These are phyloP conservation scores for Saturnispora zaruensis DNA, from an alignment of 805 yeast species.

Conservation along the genomic window DNA sequence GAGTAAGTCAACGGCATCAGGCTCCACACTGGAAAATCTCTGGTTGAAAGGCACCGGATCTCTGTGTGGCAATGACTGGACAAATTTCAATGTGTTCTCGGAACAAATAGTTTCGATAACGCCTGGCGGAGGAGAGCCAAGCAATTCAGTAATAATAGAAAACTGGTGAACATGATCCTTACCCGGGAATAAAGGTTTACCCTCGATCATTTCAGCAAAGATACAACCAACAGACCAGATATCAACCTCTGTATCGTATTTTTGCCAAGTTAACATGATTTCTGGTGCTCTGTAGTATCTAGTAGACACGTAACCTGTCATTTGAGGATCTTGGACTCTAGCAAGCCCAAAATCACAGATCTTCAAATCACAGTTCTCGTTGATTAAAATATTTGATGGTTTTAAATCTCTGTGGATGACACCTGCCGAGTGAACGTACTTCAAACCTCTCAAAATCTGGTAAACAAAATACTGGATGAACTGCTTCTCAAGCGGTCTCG, in stretches of 20 bases:
- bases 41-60: conserved; percentile 85
- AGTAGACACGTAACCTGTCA: conserved; percentile 79
- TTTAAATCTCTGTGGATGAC: conserved; percentile 85
- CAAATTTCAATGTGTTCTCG: conserved; percentile 90
- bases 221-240: conserved; percentile 80
- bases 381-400: conserved; percentile 64
- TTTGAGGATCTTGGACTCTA: conserved; percentile 40
- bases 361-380: conserved; percentile 64
- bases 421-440: conserved; percentile 92
- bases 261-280: conserved; percentile 65
- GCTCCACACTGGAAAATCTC: conserved; percentile 70
- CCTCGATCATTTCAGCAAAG: conserved; percentile 56
- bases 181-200: conserved; percentile 67
- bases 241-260: conserved; percentile 70
- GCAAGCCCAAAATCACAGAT: conserved; percentile 80
- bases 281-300: conserved; percentile 84
- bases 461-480: conserved; percentile 94
- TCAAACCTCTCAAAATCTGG: conserved; percentile 89
- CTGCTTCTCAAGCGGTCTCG: conserved; percentile 91
- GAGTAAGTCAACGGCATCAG: conserved; percentile 80
- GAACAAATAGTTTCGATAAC: conserved; percentile 94
- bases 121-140: conserved; percentile 91
- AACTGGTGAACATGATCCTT: conserved; percentile 98
- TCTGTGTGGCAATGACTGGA: conserved; percentile 84
- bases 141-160: conserved; percentile 87